Evolutionary conservation across 495 filamentous ascomycete genomes (phyloP), one percentile per base, ranked within the genome.

Genomic region (Annulohypoxylon bovei): DNA sequence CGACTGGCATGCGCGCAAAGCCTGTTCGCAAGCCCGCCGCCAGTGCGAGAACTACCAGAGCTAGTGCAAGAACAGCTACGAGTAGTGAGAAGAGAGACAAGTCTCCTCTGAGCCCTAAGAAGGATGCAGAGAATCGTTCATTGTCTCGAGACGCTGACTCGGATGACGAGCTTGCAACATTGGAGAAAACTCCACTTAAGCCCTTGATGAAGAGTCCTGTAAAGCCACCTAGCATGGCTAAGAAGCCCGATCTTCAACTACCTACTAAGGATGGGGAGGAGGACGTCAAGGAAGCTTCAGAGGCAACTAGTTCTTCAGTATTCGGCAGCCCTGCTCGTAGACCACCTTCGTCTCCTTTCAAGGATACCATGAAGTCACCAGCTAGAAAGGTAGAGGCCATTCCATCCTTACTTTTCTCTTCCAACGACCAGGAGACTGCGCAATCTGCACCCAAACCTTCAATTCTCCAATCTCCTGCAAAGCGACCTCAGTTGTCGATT

Each of bases 41-140:
- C 37, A 47, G 35, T 18, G 71, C 65, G 46, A 69, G 74, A 76
- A 52, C 72, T 12, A 78, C 74, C 3, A 66, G 74, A n/a, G 74
- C 76, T 8, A 70, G 56, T 55, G 58, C 71, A 40, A 68, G 50
- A 59, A 62, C 73, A 11, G 53, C 59, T 16, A 46, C 23, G 18
- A 46, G 58, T 1, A 65, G 47, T 11, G 69, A 73, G 42, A 70
- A 47, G 62, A 70, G 47, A 55, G 65, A 74, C 32, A 80, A 80
- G 67, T 77, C 62, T 23, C 80, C 80, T 22, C 77, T 88, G 37
- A 87, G 84, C 74, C 86, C 86, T 75, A 88, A 86, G 81, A 88
- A 88, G 77, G 79, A 84, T 70, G 85, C 81, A 44, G 83, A 87
- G 77, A 73, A 87, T 54, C 50, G 40, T 2, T 53, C 77, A 6